Conservation (phyloP, 2,329 filamentous ascomycete species). For the Clarireedia homoeocarpa region DNA sequence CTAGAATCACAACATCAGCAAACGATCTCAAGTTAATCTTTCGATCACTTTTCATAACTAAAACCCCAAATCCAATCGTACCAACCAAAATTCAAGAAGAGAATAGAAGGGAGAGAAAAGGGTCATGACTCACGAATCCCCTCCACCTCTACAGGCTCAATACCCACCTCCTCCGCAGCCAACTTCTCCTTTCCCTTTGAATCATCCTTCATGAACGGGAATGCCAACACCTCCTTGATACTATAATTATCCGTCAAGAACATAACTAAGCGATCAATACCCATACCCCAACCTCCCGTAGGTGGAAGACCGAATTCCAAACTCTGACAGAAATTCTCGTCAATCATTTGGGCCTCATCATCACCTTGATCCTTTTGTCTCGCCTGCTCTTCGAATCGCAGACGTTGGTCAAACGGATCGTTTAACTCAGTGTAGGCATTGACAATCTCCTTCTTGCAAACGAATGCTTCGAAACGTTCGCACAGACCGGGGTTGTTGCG, state of each 20-base stretch:
- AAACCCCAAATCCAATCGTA: no score
- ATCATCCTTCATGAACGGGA: conserved; percentile 97
- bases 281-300: conserved; percentile 94
- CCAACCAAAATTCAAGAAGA: not conserved
- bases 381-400: conserved; percentile 91
- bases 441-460: conserved; percentile 93
- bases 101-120: no score
- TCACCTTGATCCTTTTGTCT: conserved; percentile 94
- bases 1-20: not conserved
- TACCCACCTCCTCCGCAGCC: conserved; percentile 55
- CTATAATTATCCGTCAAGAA: conserved; percentile 93
- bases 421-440: conserved; percentile 97
- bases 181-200: conserved; percentile 40
- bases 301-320: conserved; percentile 89
- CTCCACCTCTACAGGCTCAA: conserved; percentile 52
- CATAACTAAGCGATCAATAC: conserved; percentile 89
- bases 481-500: conserved; percentile 74
- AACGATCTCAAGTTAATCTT: not conserved
- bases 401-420: conserved; percentile 88
- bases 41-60: no score
- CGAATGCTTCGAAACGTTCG: conserved; percentile 96
- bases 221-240: conserved; percentile 92
- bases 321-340: conserved; percentile 88
- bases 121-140: conserved; percentile 36
- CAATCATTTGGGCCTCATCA: conserved; percentile 90